These are phyloP conservation scores for Talaromyces wortmannii DNA, from an alignment of 495 filamentous ascomycete species.

Conservation along the genomic window DNA sequence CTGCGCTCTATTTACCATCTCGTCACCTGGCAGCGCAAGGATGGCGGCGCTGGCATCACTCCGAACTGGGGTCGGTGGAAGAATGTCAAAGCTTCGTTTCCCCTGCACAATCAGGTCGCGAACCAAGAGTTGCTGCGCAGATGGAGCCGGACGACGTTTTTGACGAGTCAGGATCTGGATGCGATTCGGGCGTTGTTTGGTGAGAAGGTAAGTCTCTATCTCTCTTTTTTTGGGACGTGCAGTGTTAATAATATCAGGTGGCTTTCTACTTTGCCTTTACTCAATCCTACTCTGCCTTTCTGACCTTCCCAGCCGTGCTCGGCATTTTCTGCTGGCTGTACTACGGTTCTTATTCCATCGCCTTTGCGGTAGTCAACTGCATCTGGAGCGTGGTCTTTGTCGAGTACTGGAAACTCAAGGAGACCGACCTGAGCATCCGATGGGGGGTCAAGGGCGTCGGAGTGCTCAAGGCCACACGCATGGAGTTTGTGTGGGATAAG, in stretches of 20 bases:
- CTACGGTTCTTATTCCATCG: slow-evolving; percentile 72
- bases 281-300: slow-evolving; percentile 80
- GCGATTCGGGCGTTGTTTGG: slow-evolving; percentile 80
- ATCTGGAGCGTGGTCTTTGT: slow-evolving; percentile 86
- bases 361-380: slow-evolving; percentile 69
- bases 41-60: slow-evolving; percentile 87
- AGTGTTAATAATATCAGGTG: slow-evolving; percentile 33
- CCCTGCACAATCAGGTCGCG: slow-evolving; percentile 79
- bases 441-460: slow-evolving; percentile 88
- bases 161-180: slow-evolving; percentile 68
- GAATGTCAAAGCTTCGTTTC: slow-evolving; percentile 76
- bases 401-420: slow-evolving; percentile 94
- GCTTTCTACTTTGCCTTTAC: slow-evolving; percentile 96
- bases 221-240: not conserved
- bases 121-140: slow-evolving; percentile 81
- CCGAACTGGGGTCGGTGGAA: slow-evolving; percentile 76
- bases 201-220: slow-evolving; percentile 55
- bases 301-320: slow-evolving; percentile 73
- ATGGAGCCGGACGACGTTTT: slow-evolving; percentile 69
- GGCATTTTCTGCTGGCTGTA: slow-evolving; percentile 72
- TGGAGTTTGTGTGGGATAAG: slow-evolving; percentile 72
- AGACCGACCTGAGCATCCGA: slow-evolving; percentile 79
- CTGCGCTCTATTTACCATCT: slow-evolving; percentile 81
- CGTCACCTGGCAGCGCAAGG: slow-evolving; percentile 69
- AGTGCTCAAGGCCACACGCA: slow-evolving; percentile 67